These are phyloP conservation scores for Phytophthora ohioensis DNA, from an alignment of 352 stramenopile genomes.

Conservation along the genomic window DNA sequence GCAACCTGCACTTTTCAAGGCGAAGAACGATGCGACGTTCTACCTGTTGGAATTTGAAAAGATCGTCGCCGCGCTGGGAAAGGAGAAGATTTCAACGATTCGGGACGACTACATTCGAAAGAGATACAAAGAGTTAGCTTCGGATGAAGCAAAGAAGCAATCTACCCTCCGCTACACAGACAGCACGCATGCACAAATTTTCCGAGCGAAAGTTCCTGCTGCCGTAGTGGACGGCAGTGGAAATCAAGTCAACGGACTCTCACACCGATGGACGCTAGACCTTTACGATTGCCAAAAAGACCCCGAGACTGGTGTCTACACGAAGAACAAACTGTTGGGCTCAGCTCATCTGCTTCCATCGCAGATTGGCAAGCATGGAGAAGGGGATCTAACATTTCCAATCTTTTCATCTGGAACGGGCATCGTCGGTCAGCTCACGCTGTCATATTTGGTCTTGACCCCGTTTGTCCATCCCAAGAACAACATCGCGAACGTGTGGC, in stretches of 20 bases:
- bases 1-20: slow-evolving; percentile 51
- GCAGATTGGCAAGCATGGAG: slow-evolving; percentile 60
- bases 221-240: slow-evolving; percentile 30
- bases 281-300: slow-evolving; percentile 45
- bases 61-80: slow-evolving; percentile 48
- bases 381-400: slow-evolving; percentile 63
- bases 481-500: slow-evolving; percentile 63
- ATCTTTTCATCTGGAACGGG: slow-evolving; percentile 43
- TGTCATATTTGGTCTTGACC: slow-evolving; percentile 64
- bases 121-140: slow-evolving; percentile 17
- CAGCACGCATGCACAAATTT: slow-evolving; percentile 55
- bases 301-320: slow-evolving; percentile 18
- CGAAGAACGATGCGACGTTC: slow-evolving; percentile 43
- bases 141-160: slow-evolving; percentile 7
- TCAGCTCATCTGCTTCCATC: slow-evolving; percentile 52
- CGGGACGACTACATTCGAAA: slow-evolving; percentile 55
- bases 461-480: slow-evolving; percentile 68
- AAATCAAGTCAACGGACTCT: slow-evolving; percentile 19
- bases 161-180: slow-evolving; percentile 39
- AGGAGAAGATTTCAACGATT: slow-evolving; percentile 39
- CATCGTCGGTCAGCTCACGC: slow-evolving; percentile 57
- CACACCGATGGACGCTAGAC: slow-evolving; percentile 51
- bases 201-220: slow-evolving; percentile 55
- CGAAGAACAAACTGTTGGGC: slow-evolving; percentile 43
- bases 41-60: slow-evolving; percentile 49